phyloP scores from a whole-genome alignment of 75 land plant genomes.

The Larix kaempferi region DNA sequence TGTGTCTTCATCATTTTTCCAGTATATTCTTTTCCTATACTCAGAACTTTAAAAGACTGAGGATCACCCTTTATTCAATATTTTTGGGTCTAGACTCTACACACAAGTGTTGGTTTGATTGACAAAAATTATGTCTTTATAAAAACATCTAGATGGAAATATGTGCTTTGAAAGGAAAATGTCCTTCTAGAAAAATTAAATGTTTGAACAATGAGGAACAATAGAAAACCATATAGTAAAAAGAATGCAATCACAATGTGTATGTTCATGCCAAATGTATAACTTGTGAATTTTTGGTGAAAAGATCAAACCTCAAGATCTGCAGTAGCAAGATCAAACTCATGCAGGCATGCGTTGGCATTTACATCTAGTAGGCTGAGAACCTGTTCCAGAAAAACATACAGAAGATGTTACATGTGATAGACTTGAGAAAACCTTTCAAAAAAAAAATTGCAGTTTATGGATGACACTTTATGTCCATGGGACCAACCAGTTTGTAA shows the following conservation, averaged over 20 bases:
- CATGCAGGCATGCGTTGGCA: neutral
- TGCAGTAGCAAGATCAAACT: neutral
- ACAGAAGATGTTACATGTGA: neutral
- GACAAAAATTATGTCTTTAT: neutral
- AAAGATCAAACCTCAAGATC: slow-evolving; percentile 1
- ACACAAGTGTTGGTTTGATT: neutral
- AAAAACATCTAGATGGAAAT: neutral
- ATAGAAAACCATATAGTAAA: neutral
- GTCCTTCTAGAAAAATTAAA: neutral
- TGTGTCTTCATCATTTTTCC: neutral
- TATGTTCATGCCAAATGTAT: neutral
- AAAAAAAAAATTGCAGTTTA: neutral
- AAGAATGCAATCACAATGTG: neutral
- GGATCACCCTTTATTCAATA: neutral
- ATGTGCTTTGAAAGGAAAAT: neutral
- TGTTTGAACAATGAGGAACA: neutral
- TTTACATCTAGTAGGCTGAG: slow-evolving; percentile 1
- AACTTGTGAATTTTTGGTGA: neutral
- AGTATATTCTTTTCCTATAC: neutral
- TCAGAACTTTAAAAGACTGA: neutral
- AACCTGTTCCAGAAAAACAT: neutral
- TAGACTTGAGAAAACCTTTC: neutral
- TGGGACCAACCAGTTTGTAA: neutral
- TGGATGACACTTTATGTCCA: neutral
- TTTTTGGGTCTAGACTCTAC: neutral